Base-by-base conservation (phyloP, 129 eudicot genomes). In the Flaveria robusta region DNA sequence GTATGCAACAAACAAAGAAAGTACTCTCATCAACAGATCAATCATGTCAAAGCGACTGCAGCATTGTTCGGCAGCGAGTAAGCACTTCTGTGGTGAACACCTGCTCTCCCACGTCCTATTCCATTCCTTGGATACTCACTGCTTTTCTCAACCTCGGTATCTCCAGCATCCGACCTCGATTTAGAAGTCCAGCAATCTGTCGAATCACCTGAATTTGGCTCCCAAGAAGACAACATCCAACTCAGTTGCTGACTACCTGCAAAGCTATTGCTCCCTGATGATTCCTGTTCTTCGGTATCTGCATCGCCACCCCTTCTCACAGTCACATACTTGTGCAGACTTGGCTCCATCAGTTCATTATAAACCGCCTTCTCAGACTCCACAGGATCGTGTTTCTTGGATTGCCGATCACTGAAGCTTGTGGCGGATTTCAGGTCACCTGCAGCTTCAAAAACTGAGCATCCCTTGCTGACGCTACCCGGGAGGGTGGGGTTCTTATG, bases 121-220 rank as follows among this genome's bases (percentile, higher is more conserved):
- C 83, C 83, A 18, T 72, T 79, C 73, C 79, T 64, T 9, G 74
- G 74, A 72, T 37, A 79, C 83, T 79, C 83, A 16, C 55, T 72
- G 6, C 60, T 72, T 26, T 16, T 65, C 46, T 72, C 74, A 72
- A 51, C 19, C 2, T 65, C 79, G 9, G 11, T 13, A 16, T 72
- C 83, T 79, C 66, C 43, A 24, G 46, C 67, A 23, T 80, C 74
- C 2, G 90, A 83, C 72, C 83, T 80, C 20, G 69, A 54, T 22
- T 58, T 58, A 74, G 96, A 83, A 5, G 88, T 85, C 84, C 85
- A 88, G 16, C 92, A 75, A 55, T 87, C 90, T 13, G 92, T 85
- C 13, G 98, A 93, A 68, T 93, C 98, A 42, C 85, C 97, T 2
- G 96, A 93, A 78, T 85, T 93, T 4, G 97, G 97, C 49, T 93